Conservation (phyloP, 106 monocot genomes). For the Allium fistulosum region DNA sequence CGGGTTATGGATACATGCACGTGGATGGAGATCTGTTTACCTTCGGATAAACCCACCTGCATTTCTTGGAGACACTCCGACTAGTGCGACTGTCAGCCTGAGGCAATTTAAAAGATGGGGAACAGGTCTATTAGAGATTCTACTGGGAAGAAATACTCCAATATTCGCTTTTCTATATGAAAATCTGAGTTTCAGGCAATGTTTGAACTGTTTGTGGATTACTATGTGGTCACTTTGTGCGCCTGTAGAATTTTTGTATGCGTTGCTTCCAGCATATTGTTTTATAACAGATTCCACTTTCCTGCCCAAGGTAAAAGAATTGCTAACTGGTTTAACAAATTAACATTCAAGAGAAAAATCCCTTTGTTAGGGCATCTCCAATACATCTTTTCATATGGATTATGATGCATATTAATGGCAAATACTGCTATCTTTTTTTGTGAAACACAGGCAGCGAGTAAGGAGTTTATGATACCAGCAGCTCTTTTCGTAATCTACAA, state of each 20-base stretch:
- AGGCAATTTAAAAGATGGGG: constrained; percentile 46
- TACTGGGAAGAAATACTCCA: constrained; percentile 16
- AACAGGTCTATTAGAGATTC: constrained; percentile 28
- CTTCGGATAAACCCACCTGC: constrained; percentile 4
- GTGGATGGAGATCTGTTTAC: constrained; percentile 26
- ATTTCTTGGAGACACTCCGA: constrained; percentile 37
- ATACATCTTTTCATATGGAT: no score
- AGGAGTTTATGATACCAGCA: constrained; percentile 7
- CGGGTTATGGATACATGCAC: constrained; percentile 24
- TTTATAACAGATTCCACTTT: constrained; percentile 21
- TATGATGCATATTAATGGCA: neutral
- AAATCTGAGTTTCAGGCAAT: constrained; percentile 28
- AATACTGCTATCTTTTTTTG: neutral
- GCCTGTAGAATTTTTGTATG: constrained; percentile 22
- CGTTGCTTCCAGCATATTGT: constrained; percentile 28
- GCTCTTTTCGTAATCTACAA: constrained; percentile 20
- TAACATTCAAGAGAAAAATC: neutral
- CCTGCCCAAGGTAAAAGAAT: constrained; percentile 27
- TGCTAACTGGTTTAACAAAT: neutral
- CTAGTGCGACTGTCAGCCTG: constrained; percentile 21
- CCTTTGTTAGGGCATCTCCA: neutral
- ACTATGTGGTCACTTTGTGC: constrained; percentile 14
- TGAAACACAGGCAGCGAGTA: constrained; percentile 16
- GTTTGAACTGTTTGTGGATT: constrained; percentile 16
- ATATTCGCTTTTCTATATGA: constrained; percentile 7